Percentiles rank a stretch among this genome's conserved stretches.
Evolutionary conservation across 371 early-diverging fungal genomes (phyloP).

Genomic region (Capillidium rhysosporum): DNA sequence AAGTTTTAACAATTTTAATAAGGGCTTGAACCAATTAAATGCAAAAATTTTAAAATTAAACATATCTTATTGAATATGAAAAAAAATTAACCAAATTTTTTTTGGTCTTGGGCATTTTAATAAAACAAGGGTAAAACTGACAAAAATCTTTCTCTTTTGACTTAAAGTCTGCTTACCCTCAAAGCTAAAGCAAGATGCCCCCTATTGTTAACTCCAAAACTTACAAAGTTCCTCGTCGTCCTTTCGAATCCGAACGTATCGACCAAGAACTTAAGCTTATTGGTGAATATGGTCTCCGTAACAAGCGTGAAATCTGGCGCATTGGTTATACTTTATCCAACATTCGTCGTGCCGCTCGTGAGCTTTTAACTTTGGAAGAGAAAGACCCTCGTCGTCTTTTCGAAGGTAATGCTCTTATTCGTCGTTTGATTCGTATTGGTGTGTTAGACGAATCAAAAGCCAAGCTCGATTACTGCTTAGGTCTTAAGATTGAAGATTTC

Average conservation of each 20-base stretch:
- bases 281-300: slow-evolving; percentile 98
- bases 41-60: no score
- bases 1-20: no score
- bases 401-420: slow-evolving; percentile 97
- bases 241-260: slow-evolving; percentile 97
- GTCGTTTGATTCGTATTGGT: slow-evolving; percentile 95
- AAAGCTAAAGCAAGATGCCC: neutral
- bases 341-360: slow-evolving; percentile 99
- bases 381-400: slow-evolving; percentile 97
- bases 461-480: slow-evolving; percentile 98
- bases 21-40: no score
- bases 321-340: slow-evolving; percentile 93
- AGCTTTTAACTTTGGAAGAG: slow-evolving; percentile 92
- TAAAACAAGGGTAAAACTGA: neutral
- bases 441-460: slow-evolving; percentile 93
- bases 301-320: slow-evolving; percentile 99
- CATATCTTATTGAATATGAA: no score
- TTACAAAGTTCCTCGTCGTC: slow-evolving; percentile 97
- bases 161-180: neutral
- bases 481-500: slow-evolving; percentile 96
- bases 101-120: no score
- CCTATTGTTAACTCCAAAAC: slow-evolving; percentile 51
- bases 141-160: neutral
- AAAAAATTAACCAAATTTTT: no score
- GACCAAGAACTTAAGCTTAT: slow-evolving; percentile 97